phyloP scores from a whole-genome alignment of 306 rosid genomes.

The Fragaria nilgerrensis region DNA sequence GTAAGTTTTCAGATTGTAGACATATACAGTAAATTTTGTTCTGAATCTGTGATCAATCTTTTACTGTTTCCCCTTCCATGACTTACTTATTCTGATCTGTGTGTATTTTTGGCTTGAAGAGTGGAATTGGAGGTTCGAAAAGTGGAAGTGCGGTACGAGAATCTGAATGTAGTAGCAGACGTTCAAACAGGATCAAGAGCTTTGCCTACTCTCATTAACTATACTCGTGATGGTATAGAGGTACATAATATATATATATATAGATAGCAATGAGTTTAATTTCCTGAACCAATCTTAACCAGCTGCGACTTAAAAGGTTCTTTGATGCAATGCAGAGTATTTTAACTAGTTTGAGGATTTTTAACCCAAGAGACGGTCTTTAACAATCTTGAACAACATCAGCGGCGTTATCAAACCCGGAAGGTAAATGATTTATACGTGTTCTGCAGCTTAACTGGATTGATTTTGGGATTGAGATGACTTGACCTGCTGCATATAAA shows the following conservation, averaged over 20 bases:
- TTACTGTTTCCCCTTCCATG: not conserved
- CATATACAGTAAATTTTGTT: not conserved
- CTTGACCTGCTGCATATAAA: not conserved
- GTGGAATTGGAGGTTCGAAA: constrained; percentile 65
- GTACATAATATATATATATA: constrained; percentile 16
- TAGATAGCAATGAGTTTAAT: not conserved
- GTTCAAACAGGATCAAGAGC: constrained; percentile 70
- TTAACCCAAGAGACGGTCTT: constrained; percentile 45
- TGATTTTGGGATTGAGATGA: not conserved
- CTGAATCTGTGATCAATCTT: not conserved
- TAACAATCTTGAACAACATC: constrained; percentile 54
- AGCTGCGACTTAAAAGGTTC: no score
- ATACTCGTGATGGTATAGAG: constrained; percentile 51
- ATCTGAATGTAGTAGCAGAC: constrained; percentile 56
- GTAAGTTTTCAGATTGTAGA: not conserved
- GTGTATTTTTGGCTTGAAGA: constrained; percentile 22
- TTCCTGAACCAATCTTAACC: not conserved
- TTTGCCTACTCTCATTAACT: constrained; percentile 59
- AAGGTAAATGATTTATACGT: constrained; percentile 37
- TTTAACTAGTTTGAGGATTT: constrained; percentile 42
- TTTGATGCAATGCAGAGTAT: constrained; percentile 38
- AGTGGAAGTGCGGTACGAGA: constrained; percentile 56
- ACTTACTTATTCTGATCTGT: not conserved
- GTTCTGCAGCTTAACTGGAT: not conserved
- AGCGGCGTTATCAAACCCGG: constrained; percentile 72